Evolutionary conservation across 345 rosid genomes (phyloP).

Genomic region (Turritis glabra): DNA sequence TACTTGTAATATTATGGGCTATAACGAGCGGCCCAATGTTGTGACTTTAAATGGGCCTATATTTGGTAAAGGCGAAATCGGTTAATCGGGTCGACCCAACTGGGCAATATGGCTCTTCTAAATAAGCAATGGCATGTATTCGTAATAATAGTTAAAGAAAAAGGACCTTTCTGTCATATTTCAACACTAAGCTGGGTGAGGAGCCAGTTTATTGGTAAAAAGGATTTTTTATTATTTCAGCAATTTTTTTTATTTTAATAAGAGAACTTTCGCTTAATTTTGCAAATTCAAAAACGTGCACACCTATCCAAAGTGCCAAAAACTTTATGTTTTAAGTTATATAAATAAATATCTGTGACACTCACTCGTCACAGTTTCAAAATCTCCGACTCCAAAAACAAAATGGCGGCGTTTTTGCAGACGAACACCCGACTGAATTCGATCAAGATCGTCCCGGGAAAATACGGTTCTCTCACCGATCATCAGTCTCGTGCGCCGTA

Average conservation of each 20-base stretch:
- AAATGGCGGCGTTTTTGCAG: conserved; percentile 51
- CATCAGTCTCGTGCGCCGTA: conserved; percentile 19
- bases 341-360: neutral
- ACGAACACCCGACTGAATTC: conserved; percentile 31
- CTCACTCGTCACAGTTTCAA: neutral
- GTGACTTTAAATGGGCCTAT: neutral
- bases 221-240: too few species aligned
- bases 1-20: neutral
- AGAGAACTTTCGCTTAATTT: too few species aligned
- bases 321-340: neutral
- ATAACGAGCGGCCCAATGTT: neutral
- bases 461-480: conserved; percentile 30
- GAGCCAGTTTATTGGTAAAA: conserved; percentile 14
- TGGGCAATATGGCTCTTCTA: too few species aligned
- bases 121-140: neutral
- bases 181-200: neutral
- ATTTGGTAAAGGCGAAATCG: too few species aligned
- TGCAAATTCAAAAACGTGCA: conserved; percentile 29
- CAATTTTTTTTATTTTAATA: too few species aligned
- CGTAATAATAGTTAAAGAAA: neutral
- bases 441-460: conserved; percentile 29
- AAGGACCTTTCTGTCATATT: neutral
- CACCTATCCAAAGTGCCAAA: conserved; percentile 26
- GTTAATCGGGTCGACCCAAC: too few species aligned
- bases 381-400: neutral